Conservation (phyloP, 2,329 filamentous ascomycete species). For the Leptodontidium sp. region DNA sequence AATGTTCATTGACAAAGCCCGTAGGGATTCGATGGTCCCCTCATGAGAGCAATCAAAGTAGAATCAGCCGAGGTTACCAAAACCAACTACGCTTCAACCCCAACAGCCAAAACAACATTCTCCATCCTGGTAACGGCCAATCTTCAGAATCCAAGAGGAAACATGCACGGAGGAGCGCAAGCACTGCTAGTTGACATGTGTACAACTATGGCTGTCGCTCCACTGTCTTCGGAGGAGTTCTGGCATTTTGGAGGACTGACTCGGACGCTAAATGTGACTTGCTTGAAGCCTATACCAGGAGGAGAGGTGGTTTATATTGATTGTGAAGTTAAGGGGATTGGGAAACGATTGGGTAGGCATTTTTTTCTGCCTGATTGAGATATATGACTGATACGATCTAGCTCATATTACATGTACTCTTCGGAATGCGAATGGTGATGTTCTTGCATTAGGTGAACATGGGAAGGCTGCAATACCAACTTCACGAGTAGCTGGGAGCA, state of each 20-base stretch:
- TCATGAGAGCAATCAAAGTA: conserved; percentile 4
- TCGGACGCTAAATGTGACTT: neutral
- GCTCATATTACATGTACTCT: conserved; percentile 1
- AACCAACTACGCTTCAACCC: neutral
- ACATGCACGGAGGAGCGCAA: conserved; percentile 7
- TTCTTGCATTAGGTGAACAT: conserved; percentile 4
- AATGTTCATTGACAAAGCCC: neutral
- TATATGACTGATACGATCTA: neutral
- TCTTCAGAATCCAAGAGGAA: neutral
- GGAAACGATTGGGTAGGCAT: neutral
- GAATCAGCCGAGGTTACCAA: neutral
- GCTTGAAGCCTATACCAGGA: neutral
- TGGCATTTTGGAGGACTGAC: conserved; percentile 3
- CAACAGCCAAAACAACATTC: conserved; percentile 5
- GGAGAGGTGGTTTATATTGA: conserved; percentile 8
- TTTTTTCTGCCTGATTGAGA: neutral
- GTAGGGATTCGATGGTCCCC: neutral
- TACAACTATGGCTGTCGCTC: neutral
- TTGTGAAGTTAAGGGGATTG: conserved; percentile 7
- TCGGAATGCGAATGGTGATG: neutral
- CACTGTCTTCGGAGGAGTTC: neutral
- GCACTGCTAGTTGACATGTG: neutral
- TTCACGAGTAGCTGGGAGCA: neutral
- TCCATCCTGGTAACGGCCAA: neutral
- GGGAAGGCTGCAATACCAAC: neutral